Evolutionary conservation across 1,284 basidiomycete genomes (phyloP).

Genomic region (Phellopilus nigrolimitatus): DNA sequence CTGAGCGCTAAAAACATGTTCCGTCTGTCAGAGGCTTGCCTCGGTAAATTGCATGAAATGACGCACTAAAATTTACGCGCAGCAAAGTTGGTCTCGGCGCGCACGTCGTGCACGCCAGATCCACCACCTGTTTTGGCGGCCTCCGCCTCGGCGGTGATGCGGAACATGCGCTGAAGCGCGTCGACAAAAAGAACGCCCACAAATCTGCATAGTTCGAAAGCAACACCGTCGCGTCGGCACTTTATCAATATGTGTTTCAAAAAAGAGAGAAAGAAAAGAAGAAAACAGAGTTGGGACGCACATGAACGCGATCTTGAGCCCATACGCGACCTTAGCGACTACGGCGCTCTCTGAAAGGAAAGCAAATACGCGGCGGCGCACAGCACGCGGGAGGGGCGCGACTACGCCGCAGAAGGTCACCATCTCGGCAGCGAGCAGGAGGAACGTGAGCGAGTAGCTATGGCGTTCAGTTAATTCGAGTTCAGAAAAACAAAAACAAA

Average conservation of each 20-base stretch:
- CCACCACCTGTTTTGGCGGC: constrained; percentile 56
- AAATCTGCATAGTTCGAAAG: no score
- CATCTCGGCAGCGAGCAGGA: constrained; percentile 77
- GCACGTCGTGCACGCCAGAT: constrained; percentile 55
- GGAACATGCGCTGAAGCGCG: constrained; percentile 90
- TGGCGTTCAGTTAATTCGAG: not conserved
- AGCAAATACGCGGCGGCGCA: constrained; percentile 67
- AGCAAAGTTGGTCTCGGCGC: constrained; percentile 80
- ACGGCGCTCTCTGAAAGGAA: constrained; percentile 70
- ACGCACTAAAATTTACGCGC: constrained; percentile 92
- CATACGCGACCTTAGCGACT: constrained; percentile 74
- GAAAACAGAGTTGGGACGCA: constrained; percentile 41
- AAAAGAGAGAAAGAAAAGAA: constrained; percentile 5
- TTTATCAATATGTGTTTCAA: not conserved
- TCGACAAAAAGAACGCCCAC: constrained; percentile 85
- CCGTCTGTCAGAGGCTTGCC: constrained; percentile 10
- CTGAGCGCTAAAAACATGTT: constrained; percentile 52
- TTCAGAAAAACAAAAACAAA: not conserved
- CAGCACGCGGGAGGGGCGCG: constrained; percentile 69
- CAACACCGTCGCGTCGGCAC: no score
- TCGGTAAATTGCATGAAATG: constrained; percentile 8
- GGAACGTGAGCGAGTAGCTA: constrained; percentile 73
- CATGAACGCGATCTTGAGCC: constrained; percentile 93
- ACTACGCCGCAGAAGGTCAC: constrained; percentile 70
- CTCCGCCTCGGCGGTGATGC: constrained; percentile 75